These are phyloP conservation scores for Lactifluus rugatus DNA, from an alignment of 768 basidiomycete species.

Conservation along the genomic window DNA sequence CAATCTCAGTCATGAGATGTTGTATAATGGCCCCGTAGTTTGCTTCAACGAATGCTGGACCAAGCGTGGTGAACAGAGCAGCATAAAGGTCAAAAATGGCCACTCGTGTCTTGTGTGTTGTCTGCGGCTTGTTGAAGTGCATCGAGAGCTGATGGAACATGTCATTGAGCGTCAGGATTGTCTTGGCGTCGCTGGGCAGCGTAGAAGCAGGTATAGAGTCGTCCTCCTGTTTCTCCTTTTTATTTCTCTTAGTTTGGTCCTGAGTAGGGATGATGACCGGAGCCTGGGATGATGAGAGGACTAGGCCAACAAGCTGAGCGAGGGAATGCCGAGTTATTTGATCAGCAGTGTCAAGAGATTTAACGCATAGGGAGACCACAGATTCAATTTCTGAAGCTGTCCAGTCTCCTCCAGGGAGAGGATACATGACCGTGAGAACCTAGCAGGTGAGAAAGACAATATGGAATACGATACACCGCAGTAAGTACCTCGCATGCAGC, in stretches of 20 bases:
- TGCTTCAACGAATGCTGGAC: slow-evolving; percentile 64
- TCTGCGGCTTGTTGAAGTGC: slow-evolving; percentile 67
- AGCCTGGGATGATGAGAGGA: slow-evolving; percentile 77
- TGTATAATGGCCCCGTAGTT: slow-evolving; percentile 72
- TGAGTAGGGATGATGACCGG: slow-evolving; percentile 40
- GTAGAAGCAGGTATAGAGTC: slow-evolving; percentile 41
- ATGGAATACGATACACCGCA: not conserved
- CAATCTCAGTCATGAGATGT: slow-evolving; percentile 73
- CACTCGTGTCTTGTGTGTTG: slow-evolving; percentile 62
- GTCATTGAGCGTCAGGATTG: slow-evolving; percentile 61
- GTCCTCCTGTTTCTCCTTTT: slow-evolving; percentile 48
- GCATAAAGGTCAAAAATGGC: slow-evolving; percentile 88
- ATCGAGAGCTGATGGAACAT: slow-evolving; percentile 76
- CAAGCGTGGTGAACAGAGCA: slow-evolving; percentile 65
- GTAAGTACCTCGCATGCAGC: slow-evolving; percentile 61
- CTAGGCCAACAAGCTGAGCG: slow-evolving; percentile 69
- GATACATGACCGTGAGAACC: slow-evolving; percentile 51
- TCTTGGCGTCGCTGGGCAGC: slow-evolving; percentile 48
- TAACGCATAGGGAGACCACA: slow-evolving; percentile 55
- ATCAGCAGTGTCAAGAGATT: slow-evolving; percentile 73
- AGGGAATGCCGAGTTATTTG: slow-evolving; percentile 74
- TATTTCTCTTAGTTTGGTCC: slow-evolving; percentile 53
- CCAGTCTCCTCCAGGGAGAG: slow-evolving; percentile 44
- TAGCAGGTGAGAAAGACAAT: slow-evolving; percentile 24
- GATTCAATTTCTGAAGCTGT: slow-evolving; percentile 67